Conservation (phyloP, 2,329 filamentous ascomycete species). For the Orbilia quercus region DNA sequence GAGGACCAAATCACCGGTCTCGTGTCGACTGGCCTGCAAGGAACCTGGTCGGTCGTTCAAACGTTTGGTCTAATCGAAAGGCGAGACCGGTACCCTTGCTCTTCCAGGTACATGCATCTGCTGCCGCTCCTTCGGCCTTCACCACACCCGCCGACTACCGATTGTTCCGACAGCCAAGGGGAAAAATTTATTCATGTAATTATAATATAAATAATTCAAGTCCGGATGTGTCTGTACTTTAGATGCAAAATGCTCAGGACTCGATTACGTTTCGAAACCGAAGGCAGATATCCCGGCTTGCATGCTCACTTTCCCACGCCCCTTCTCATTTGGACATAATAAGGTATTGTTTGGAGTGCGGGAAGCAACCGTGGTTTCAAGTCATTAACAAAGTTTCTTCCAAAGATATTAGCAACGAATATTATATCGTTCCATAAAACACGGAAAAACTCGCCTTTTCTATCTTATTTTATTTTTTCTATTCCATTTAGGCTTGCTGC, state of each 20-base stretch:
- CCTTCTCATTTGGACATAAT: not conserved
- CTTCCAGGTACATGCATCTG: slow-evolving; percentile 7
- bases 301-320: not conserved
- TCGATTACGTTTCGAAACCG: not conserved
- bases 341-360: slow-evolving; percentile 2
- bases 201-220: too few species aligned
- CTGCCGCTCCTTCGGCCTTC: not conserved
- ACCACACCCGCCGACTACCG: too few species aligned
- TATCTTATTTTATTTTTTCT: too few species aligned
- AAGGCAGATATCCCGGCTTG: not conserved
- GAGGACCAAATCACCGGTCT: slow-evolving; percentile 14
- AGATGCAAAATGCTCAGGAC: too few species aligned
- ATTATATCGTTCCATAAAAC: not conserved
- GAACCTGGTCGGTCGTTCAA: not conserved
- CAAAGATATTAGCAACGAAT: slow-evolving; percentile 5
- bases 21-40: slow-evolving; percentile 18
- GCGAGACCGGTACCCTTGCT: not conserved
- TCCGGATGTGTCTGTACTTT: too few species aligned
- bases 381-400: slow-evolving; percentile 14
- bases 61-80: not conserved
- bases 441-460: not conserved
- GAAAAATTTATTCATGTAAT: too few species aligned
- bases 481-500: too few species aligned
- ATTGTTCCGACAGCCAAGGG: too few species aligned
- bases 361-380: slow-evolving; percentile 41